A percentile compares a stretch with the other conserved stretches of the same genome.
Conservation (phyloP, 2,329 filamentous ascomycete species). For the Scedosporium boydii region DNA sequence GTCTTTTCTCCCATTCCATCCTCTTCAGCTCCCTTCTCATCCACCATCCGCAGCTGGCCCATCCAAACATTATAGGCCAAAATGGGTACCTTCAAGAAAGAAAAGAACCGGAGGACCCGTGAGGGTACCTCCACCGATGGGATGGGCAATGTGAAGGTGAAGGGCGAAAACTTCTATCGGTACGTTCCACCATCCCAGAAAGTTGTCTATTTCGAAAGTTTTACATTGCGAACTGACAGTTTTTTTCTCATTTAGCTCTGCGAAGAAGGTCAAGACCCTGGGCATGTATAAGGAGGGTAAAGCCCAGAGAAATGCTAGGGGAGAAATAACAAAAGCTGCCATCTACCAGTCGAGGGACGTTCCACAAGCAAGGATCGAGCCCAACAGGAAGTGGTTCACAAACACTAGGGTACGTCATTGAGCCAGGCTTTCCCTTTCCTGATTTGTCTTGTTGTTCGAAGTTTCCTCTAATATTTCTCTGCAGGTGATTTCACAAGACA, state of each 20-base stretch:
- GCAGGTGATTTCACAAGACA: constrained; percentile 69
- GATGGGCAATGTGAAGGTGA: constrained; percentile 82
- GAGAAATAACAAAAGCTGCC: constrained; percentile 77
- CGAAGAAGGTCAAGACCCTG: constrained; percentile 80
- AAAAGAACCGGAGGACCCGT: constrained; percentile 69
- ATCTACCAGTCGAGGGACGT: constrained; percentile 74
- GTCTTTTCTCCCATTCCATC: not conserved
- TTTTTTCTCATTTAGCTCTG: constrained; percentile 32
- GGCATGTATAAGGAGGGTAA: constrained; percentile 88
- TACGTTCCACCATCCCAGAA: constrained; percentile 21
- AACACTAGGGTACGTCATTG: constrained; percentile 58
- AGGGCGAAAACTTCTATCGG: constrained; percentile 98
- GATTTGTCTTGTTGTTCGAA: not conserved
- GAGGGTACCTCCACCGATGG: constrained; percentile 80
- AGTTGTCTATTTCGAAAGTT: not conserved
- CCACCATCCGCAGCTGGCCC: not conserved
- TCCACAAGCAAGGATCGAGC: constrained; percentile 81
- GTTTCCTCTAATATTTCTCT: not conserved
- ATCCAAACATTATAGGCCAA: constrained; percentile 11
- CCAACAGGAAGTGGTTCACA: constrained; percentile 95
- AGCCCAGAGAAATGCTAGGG: constrained; percentile 69
- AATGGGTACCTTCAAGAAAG: constrained; percentile 92
- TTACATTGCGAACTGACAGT: constrained; percentile 7
- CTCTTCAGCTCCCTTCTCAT: not conserved
- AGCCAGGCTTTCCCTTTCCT: not conserved